Conservation (phyloP, 2,329 filamentous ascomycete species). For the Colletotrichum aenigma region DNA sequence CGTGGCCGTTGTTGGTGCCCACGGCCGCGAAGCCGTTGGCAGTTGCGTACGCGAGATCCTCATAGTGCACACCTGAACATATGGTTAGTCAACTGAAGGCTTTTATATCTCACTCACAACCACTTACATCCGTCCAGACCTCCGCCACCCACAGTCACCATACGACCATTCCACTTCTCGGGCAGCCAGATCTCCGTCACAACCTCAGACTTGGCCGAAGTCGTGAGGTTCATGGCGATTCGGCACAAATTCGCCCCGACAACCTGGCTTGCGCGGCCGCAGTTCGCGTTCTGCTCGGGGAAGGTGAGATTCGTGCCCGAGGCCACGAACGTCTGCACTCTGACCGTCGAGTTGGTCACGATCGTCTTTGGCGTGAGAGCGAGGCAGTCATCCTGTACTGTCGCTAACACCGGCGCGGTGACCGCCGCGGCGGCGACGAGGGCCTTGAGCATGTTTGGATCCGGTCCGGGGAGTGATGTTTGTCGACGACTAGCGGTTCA, state of each 20-base stretch:
- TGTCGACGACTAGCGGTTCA: background rate
- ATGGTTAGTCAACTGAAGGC: background rate
- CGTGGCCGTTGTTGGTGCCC: constrained; percentile 56
- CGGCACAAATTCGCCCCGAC: constrained; percentile 28
- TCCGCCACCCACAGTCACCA: constrained; percentile 53
- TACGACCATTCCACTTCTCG: constrained; percentile 45
- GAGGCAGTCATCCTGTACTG: constrained; percentile 3
- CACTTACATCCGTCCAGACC: constrained; percentile 49
- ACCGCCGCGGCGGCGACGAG: background rate
- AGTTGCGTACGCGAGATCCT: constrained; percentile 49
- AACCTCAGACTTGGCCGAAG: constrained; percentile 43
- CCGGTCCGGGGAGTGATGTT: rapidly evolving
- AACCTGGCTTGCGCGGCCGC: constrained; percentile 22
- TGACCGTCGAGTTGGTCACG: constrained; percentile 29
- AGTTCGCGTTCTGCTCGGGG: constrained; percentile 37
- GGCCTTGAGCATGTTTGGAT: background rate
- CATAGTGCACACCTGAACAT: constrained; percentile 43
- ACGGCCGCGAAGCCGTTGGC: constrained; percentile 49
- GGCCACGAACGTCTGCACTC: background rate
- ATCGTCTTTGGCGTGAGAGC: background rate
- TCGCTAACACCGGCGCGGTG: background rate
- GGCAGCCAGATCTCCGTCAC: constrained; percentile 52
- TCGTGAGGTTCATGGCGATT: constrained; percentile 28
- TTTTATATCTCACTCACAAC: background rate
- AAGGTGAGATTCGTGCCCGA: constrained; percentile 34